Base-by-base conservation (phyloP, 139 green algal genomes). In the Micractinium sp. region DNA sequence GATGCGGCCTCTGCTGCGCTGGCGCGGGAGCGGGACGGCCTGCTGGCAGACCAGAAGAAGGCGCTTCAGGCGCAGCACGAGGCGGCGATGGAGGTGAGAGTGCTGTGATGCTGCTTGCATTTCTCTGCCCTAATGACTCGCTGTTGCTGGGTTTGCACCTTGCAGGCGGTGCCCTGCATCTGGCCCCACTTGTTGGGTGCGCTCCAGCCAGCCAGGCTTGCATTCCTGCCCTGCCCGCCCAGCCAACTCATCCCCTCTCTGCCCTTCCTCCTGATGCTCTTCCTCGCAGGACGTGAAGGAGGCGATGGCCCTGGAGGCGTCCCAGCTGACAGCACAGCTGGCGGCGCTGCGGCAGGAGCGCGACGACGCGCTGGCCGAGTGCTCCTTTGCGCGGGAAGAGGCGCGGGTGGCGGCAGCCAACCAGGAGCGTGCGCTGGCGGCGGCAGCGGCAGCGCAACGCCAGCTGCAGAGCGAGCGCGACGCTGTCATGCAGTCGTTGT, bases 41-140 rank as follows among this genome's bases (percentile, higher is more conserved):
- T 89, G 73, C 69, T 88, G 85, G 73, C 73, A 14, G 85, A 84
- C 85, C 85, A 84, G 74, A 56, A 73, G n/a, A 73, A 89, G 36
- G 73, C 74, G 25, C 35, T 89, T n/a, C 60, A 38, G 73, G 85
- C 85, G 31, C 85, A 89, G 53, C 74, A 84, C 31, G 85, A 89
- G 53, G 85, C 85, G 0, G 63, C 85, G 7, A 1, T 77, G 20
- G 23, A 71, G 85, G 85, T 89, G 74, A 53, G 73, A n/a, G 5
- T 53, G 33, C 63, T 71, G 63, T 25, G 63, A 5, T 71, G 20
- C 22, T 71, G 63, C 63, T 23, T 71, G 20, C 63, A 16, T 3
- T 9, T 56, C 7, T 12, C 63, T 71, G 63, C 63, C 20, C 63
- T 56, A 71, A 2, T 25, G 3, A 23, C 20, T 27, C 12, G 63